Base-by-base conservation (phyloP, 2,329 filamentous ascomycete genomes). In the Pyrenophora teres region DNA sequence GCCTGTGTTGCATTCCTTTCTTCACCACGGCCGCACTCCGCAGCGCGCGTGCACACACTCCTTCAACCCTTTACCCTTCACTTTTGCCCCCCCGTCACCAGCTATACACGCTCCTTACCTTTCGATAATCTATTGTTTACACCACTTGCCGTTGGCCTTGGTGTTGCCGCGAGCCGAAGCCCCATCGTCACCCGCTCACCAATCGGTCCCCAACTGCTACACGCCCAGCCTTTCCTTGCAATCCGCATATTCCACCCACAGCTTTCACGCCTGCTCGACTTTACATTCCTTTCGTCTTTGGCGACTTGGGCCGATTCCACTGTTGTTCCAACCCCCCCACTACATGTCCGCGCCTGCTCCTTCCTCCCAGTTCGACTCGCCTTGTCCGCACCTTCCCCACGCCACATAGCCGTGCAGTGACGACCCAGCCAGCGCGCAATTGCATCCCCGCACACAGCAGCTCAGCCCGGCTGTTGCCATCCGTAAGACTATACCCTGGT, bases 341-440 rank as follows among this genome's bases (percentile, higher is more conserved):
- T 70, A 60, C 58, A 70, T 72, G 69, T 47, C 54, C 50, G 58
- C 58, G 43, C 43, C 57, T 59, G 54, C 59, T 59, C 49, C 50
- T 52, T 56, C 47, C 55, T 33, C 41, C 46, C 50, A 44, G 40
- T 42, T 31, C 40, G 48, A 56, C 50, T 40, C 36, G 52, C 43
- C 18, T 44, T 38, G 36, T 47, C 10, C 40, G 33, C 41, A 32
- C 50, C 33, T 31, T 46, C 48, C 52, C 30, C 44, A 37, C 40
- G 36, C 37, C 35, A 43, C 25, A 27, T 18, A 43, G 25, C 23
- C 18, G 25, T 8, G 6, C 31, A 32, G 48, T 32, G 15, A 32
- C 44, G 15, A 40, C 43, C 30, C 35, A 15, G 44, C 48, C 41
- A 19, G 36, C 32, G 49, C 41, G 37, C 38, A 45, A 25, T 10